These are phyloP conservation scores for Daldinia sp. DNA, from an alignment of 2,329 filamentous ascomycete genomes.

Conservation along the genomic window DNA sequence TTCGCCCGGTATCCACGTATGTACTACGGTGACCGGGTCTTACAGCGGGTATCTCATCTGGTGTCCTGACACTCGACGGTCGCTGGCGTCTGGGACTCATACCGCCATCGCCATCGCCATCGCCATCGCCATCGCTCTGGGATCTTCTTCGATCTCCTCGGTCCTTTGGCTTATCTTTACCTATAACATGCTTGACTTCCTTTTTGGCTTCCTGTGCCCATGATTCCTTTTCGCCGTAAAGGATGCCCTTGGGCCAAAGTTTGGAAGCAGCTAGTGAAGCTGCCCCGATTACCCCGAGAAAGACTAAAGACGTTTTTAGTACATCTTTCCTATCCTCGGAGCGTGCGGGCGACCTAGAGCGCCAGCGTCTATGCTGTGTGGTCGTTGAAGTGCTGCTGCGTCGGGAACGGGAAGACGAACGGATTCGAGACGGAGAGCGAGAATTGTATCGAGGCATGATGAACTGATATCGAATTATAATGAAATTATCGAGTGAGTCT, in stretches of 20 bases:
- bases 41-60: slow-evolving; percentile 10
- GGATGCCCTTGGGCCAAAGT: slow-evolving; percentile 51
- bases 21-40: slow-evolving; percentile 9
- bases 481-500: background rate
- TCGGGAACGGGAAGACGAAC: slow-evolving; percentile 19
- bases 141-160: background rate
- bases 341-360: background rate
- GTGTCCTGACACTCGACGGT: background rate
- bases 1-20: slow-evolving; percentile 9
- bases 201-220: slow-evolving; percentile 44
- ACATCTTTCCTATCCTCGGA: slow-evolving; percentile 36
- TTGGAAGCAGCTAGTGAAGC: slow-evolving; percentile 50
- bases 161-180: background rate
- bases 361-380: slow-evolving; percentile 2
- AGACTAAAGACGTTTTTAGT: slow-evolving; percentile 49
- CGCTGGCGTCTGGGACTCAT: background rate
- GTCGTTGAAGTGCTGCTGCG: slow-evolving; percentile 11
- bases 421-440: slow-evolving; percentile 36
- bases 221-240: slow-evolving; percentile 51
- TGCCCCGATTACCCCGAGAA: slow-evolving; percentile 51
- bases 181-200: slow-evolving; percentile 28
- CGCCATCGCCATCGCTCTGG: background rate
- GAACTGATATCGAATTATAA: background rate
- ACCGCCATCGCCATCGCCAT: background rate
- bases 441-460: slow-evolving; percentile 39